These are phyloP conservation scores for Babesia bigemina DNA, from an alignment of 169 alveolate species.

Conservation along the genomic window DNA sequence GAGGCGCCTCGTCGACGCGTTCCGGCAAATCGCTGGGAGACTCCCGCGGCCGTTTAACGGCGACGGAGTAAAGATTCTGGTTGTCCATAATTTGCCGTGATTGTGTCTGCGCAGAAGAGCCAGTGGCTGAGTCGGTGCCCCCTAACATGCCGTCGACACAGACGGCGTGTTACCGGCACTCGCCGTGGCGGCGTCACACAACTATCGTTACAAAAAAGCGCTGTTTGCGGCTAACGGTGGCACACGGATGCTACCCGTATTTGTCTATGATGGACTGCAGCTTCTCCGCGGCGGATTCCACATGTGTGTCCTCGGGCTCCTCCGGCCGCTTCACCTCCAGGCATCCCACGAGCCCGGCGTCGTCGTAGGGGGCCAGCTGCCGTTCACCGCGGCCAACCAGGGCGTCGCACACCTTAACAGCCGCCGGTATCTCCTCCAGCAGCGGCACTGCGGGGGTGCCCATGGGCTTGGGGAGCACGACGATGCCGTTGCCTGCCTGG, in stretches of 20 bases:
- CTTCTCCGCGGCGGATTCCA: conserved; percentile 22
- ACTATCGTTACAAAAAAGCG: no score
- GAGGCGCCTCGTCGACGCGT: background rate
- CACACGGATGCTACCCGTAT: conserved; percentile 4
- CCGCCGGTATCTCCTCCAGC: conserved; percentile 35
- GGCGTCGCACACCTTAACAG: conserved; percentile 2
- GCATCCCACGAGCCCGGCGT: conserved; percentile 16
- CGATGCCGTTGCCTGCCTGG: conserved; percentile 17
- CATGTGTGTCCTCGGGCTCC: conserved; percentile 9
- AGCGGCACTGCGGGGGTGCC: conserved; percentile 43
- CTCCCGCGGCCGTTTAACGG: background rate
- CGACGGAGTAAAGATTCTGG: no score
- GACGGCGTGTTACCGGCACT: background rate
- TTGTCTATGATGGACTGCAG: conserved; percentile 30
- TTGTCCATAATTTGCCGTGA: background rate
- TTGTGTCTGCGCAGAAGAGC: background rate
- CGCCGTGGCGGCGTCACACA: no score
- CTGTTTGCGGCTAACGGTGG: background rate
- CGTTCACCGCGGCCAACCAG: conserved; percentile 6
- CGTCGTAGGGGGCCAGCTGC: conserved; percentile 5
- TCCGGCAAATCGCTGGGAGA: background rate
- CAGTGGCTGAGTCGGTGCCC: background rate
- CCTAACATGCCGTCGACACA: background rate
- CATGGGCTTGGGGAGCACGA: conserved; percentile 10
- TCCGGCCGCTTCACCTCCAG: conserved; percentile 10